A percentile compares a stretch with the other conserved stretches of the same genome.
phyloP scores from a whole-genome alignment of 176 grass and related monocot species.

The Eragrostis nindensis region DNA sequence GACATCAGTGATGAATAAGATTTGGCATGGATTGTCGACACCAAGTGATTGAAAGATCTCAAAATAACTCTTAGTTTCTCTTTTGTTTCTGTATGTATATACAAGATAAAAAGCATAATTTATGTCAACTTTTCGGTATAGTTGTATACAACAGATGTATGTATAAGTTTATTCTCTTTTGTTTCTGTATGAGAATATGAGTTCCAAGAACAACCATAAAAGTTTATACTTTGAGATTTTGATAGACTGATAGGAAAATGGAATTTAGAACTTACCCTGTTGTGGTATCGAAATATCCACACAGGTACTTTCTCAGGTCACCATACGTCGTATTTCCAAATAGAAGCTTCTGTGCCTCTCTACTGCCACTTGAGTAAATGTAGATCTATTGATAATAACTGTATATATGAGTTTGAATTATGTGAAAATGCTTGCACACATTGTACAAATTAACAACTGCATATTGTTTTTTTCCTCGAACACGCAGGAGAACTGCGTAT shows the following conservation, averaged over 20 bases:
- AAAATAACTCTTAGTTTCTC: slow-evolving; percentile 80
- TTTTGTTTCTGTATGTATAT: slow-evolving; percentile 69
- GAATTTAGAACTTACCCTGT: slow-evolving; percentile 61
- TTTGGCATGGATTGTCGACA: slow-evolving; percentile 76
- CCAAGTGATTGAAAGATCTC: slow-evolving; percentile 83
- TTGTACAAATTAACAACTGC: neutral
- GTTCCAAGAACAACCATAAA: neutral
- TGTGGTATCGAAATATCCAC: slow-evolving; percentile 90
- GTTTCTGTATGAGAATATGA: slow-evolving; percentile 13
- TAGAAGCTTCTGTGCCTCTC: slow-evolving; percentile 88
- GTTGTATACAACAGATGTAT: neutral
- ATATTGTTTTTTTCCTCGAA: too few species aligned
- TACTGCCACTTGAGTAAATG: slow-evolving; percentile 96
- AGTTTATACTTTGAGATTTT: slow-evolving; percentile 16
- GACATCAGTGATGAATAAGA: slow-evolving; percentile 88
- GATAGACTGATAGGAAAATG: neutral
- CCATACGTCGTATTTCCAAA: slow-evolving; percentile 82
- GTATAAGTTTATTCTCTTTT: neutral
- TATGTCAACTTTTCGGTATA: neutral
- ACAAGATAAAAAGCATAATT: neutral
- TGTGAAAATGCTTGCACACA: neutral
- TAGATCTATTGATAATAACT: slow-evolving; percentile 61
- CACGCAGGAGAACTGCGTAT: too few species aligned
- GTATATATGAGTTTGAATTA: slow-evolving; percentile 36
- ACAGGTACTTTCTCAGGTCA: slow-evolving; percentile 73